Percentiles rank a stretch among this genome's conserved stretches.
Conservation (phyloP, 495 filamentous ascomycete species). For the Poronia punctata region DNA sequence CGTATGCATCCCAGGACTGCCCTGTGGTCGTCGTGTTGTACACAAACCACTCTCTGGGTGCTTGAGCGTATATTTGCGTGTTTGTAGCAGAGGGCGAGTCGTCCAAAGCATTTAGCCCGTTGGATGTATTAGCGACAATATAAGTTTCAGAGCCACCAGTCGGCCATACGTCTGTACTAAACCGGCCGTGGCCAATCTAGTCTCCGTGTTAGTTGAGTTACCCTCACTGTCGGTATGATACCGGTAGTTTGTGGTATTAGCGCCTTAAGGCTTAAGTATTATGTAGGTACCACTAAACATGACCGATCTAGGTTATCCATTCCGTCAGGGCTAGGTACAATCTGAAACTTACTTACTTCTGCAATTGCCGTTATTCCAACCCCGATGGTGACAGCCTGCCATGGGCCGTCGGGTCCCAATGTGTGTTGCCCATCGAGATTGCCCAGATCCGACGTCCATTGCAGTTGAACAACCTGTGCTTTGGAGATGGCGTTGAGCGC, state of each 20-base stretch:
- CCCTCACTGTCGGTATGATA: no score
- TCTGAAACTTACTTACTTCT: neutral
- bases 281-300: no score
- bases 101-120: neutral
- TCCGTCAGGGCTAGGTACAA: neutral
- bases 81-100: neutral
- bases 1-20: neutral
- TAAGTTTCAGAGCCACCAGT: neutral
- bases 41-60: neutral
- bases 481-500: no score
- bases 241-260: no score
- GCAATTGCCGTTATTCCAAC: conserved; percentile 8
- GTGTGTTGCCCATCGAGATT: no score
- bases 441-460: no score
- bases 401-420: conserved; percentile 30
- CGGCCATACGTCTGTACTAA: neutral
- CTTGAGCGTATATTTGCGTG: neutral
- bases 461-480: no score
- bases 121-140: neutral
- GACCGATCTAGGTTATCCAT: no score
- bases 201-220: neutral
- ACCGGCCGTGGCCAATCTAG: neutral
- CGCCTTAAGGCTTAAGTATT: no score
- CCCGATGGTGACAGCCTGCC: conserved; percentile 20
- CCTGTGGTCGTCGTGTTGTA: neutral